These are phyloP conservation scores for Podochytrium sp. DNA, from an alignment of 192 early-diverging fungal genomes.

Conservation along the genomic window DNA sequence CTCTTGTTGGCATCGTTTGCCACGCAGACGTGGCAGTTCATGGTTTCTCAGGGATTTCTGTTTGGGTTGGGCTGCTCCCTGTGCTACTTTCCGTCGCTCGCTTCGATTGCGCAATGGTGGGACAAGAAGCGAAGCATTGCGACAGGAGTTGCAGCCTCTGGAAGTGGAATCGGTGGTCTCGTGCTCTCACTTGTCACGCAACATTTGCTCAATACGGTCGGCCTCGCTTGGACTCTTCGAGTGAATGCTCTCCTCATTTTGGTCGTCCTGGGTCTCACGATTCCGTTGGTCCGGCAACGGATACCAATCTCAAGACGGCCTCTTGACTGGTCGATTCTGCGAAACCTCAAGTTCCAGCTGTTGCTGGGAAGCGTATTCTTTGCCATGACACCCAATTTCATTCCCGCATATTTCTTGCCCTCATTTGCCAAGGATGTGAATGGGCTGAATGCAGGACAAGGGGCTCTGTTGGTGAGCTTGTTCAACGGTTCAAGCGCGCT, in stretches of 20 bases:
- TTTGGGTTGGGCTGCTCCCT: constrained; percentile 74
- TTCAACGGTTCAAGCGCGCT: constrained; percentile 70
- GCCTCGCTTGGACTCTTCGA: constrained; percentile 68
- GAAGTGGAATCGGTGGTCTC: constrained; percentile 75
- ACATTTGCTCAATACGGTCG: constrained; percentile 60
- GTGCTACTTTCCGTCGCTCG: constrained; percentile 66
- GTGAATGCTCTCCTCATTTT: constrained; percentile 58
- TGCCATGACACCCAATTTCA: constrained; percentile 34
- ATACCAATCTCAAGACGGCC: background rate
- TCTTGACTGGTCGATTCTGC: constrained; percentile 30
- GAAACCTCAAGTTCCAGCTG: background rate
- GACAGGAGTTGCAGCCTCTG: constrained; percentile 69
- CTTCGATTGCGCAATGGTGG: constrained; percentile 72
- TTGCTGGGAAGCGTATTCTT: constrained; percentile 36
- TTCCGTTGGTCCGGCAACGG: constrained; percentile 15
- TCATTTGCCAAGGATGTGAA: constrained; percentile 11
- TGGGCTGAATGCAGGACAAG: background rate
- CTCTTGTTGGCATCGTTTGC: background rate
- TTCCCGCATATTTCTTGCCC: constrained; percentile 7
- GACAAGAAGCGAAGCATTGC: constrained; percentile 67
- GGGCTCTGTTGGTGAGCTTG: constrained; percentile 46
- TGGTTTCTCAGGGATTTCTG: constrained; percentile 74
- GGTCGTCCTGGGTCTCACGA: background rate
- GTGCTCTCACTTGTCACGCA: constrained; percentile 64
- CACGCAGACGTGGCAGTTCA: constrained; percentile 35